A percentile compares a stretch with the other conserved stretches of the same genome.
phyloP scores from a whole-genome alignment of 768 basidiomycete species.

The Kwoniella newhampshirensis region DNA sequence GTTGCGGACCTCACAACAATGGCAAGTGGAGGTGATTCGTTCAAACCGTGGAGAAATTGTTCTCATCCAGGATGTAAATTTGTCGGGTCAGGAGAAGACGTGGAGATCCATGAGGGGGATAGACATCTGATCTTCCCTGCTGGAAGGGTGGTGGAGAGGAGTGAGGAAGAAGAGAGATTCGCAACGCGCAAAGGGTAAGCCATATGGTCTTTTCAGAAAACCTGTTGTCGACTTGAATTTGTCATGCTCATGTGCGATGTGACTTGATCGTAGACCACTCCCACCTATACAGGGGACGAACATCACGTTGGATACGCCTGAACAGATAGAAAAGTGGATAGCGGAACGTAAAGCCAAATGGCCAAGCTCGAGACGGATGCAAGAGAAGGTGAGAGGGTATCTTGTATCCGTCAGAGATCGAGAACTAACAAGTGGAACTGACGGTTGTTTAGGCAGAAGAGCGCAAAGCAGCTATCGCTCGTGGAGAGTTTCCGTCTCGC shows the following conservation, averaged over 20 bases:
- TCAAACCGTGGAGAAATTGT: conserved; percentile 49
- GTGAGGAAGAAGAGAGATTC: conserved; percentile 46
- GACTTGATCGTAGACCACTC: conserved; percentile 28
- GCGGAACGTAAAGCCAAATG: conserved; percentile 82
- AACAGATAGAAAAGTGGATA: conserved; percentile 79
- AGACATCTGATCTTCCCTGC: conserved; percentile 51
- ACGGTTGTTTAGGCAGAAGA: conserved; percentile 60
- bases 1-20: background rate
- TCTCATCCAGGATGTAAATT: conserved; percentile 46
- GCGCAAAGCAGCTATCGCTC: conserved; percentile 71
- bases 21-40: background rate
- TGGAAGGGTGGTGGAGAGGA: conserved; percentile 43
- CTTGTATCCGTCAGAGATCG: background rate
- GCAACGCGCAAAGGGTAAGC: conserved; percentile 50
- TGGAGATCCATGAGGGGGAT: conserved; percentile 53
- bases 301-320: conserved; percentile 73
- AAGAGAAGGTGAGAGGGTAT: conserved; percentile 62
- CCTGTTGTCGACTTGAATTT: too few species aligned
- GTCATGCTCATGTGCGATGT: too few species aligned
- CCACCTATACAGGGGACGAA: conserved; percentile 63
- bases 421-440: background rate
- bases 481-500: conserved; percentile 61
- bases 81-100: conserved; percentile 46
- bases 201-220: too few species aligned
- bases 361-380: conserved; percentile 68